phyloP scores from a whole-genome alignment of 352 stramenopile species.

The Pythium plurisporium region DNA sequence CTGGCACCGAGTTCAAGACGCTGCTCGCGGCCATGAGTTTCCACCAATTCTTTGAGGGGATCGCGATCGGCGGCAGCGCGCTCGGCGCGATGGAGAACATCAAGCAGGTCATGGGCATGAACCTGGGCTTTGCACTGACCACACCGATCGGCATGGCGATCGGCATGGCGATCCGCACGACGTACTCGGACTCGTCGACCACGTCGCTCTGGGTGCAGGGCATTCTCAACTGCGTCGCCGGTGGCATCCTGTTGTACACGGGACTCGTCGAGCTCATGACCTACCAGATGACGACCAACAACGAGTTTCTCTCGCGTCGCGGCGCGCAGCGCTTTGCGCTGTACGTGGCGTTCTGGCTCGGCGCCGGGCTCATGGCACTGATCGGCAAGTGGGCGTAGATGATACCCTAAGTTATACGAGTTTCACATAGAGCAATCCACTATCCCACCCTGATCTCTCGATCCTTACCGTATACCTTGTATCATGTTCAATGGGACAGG shows the following conservation, averaged over 20 bases:
- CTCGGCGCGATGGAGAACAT: constrained; percentile 34
- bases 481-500: no score
- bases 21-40: constrained; percentile 63
- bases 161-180: constrained; percentile 47
- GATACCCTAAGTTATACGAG: no score
- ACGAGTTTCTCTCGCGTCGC: constrained; percentile 40
- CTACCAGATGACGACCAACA: constrained; percentile 68
- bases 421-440: no score
- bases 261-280: constrained; percentile 61
- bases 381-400: constrained; percentile 66
- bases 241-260: constrained; percentile 67
- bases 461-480: no score
- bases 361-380: constrained; percentile 51
- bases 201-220: constrained; percentile 57
- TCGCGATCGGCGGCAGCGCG: constrained; percentile 47
- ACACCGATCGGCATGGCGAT: constrained; percentile 51
- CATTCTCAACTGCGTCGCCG: constrained; percentile 58
- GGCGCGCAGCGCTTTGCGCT: constrained; percentile 32
- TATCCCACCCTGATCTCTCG: no score
- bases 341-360: constrained; percentile 49
- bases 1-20: constrained; percentile 44
- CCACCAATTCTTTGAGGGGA: constrained; percentile 76
- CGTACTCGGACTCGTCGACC: constrained; percentile 44
- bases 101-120: constrained; percentile 40
- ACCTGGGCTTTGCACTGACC: constrained; percentile 49